These are phyloP conservation scores for Solanum corneliomulleri DNA, from an alignment of 257 asterid genomes.

Conservation along the genomic window DNA sequence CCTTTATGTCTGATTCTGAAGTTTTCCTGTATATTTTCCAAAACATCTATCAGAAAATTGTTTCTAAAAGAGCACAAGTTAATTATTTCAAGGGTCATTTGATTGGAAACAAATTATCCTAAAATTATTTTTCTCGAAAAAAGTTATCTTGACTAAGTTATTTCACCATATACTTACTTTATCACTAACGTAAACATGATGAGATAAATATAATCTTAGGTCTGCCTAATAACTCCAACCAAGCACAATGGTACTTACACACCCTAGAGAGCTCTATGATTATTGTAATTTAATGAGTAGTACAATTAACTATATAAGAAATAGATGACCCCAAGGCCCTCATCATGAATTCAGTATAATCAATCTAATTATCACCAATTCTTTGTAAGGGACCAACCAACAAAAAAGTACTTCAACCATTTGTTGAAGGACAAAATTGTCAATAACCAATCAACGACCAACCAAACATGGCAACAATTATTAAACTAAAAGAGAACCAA, in stretches of 20 bases:
- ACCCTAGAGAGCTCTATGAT: neutral
- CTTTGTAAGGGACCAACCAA: neutral
- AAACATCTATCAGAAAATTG: neutral
- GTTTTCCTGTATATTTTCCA: slow-evolving; percentile 27
- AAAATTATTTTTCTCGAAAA: neutral
- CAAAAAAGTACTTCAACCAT: neutral
- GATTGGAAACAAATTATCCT: neutral
- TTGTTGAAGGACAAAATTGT: neutral
- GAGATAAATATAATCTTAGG: neutral
- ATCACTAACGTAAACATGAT: no score
- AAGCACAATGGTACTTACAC: neutral
- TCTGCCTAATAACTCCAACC: neutral
- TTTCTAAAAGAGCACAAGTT: neutral
- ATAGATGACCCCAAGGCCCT: neutral
- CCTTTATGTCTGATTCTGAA: slow-evolving; percentile 21
- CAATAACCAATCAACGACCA: neutral
- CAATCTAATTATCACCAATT: neutral
- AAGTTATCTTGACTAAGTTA: no score
- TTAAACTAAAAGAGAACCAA: neutral
- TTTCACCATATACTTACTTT: neutral
- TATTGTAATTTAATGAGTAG: neutral
- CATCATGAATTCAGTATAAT: neutral
- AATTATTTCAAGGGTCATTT: neutral
- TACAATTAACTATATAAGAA: neutral
- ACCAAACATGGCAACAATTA: neutral